Evolutionary conservation across 148 eudicot genomes (phyloP), one percentile per base, ranked within the genome.

Genomic region (Rhododendron molle): DNA sequence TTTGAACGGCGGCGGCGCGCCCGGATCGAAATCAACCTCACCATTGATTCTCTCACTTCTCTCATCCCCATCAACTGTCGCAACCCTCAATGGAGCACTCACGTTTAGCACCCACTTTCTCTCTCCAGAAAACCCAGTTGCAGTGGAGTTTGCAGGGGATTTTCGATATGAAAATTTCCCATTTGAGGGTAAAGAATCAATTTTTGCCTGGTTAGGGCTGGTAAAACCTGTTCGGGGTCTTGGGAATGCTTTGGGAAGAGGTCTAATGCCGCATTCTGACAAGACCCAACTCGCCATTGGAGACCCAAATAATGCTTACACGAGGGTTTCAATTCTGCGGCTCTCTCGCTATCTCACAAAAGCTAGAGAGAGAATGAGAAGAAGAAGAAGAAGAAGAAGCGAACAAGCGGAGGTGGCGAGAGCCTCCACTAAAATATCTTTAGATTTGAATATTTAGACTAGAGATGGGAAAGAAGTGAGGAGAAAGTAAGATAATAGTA

Each of bases 251-350:
- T 81, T 87, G 11, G 93, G 93, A 34, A 93, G 86, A 54, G 96
- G 95, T 78, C 89, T 92, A 26, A 93, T 47, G 13, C 98, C 98
- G 86, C 95, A 94, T 92, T 93, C 94, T 86, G 96, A 91, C 52
- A 96, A 86, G 78, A 93, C 93, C 91, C 89, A 92, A 86, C 90
- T 92, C n/a, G 98, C 98, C 98, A 96, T 96, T 91, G 47, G 20
- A 28, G 83, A 78, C 80, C 83, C 85, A 67, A 71, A 78, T 6
- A 20, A 34, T 40, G 74, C 30, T 20, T 15, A 21, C 32, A 36
- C 40, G 1, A 43, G 30, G 23, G n/a, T 82, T n/a, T 40, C 4
- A 60, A 36, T 26, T 40, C 30, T 81, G 80, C n/a, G 78, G 47
- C 49, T 81, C 65, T 80, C 74, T 36, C 65, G 65, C 67, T 49